These are phyloP conservation scores for Tylopilus sp. DNA, from an alignment of 1,284 basidiomycete genomes.

Conservation along the genomic window DNA sequence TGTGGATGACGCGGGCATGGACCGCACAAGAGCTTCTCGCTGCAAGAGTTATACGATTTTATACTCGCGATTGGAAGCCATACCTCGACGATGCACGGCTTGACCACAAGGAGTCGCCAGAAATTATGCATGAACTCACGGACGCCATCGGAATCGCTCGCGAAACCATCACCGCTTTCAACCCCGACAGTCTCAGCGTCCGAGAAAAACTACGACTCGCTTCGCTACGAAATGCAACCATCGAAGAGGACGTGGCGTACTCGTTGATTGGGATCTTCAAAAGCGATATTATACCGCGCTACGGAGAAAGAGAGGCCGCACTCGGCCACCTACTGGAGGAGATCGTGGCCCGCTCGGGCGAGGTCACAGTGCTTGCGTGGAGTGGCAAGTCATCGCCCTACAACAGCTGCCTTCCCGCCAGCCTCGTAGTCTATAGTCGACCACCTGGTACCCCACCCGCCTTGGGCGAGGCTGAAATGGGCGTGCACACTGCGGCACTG, in stretches of 20 bases:
- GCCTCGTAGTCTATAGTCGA: conserved; percentile 9
- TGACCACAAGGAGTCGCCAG: conserved; percentile 17
- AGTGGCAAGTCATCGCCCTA: conserved; percentile 13
- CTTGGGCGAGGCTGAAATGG: not conserved
- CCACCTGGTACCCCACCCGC: not conserved
- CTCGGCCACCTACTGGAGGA: not conserved
- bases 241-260: conserved; percentile 18
- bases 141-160: conserved; percentile 7
- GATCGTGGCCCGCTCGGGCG: conserved; percentile 15
- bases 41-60: conserved; percentile 12
- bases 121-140: conserved; percentile 17
- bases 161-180: conserved; percentile 11
- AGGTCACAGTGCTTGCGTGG: conserved; percentile 18
- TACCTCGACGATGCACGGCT: conserved; percentile 7
- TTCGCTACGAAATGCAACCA: conserved; percentile 7
- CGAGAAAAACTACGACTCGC: conserved; percentile 15
- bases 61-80: conserved; percentile 10
- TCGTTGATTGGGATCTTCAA: conserved; percentile 17
- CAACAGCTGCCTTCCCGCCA: conserved; percentile 13
- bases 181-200: conserved; percentile 7
- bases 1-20: conserved; percentile 2
- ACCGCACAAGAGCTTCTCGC: conserved; percentile 19
- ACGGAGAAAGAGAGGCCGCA: conserved; percentile 13
- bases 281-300: conserved; percentile 14
- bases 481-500: not conserved